Conservation (phyloP, 2,329 filamentous ascomycete genomes). For the Alternaria sp. region DNA sequence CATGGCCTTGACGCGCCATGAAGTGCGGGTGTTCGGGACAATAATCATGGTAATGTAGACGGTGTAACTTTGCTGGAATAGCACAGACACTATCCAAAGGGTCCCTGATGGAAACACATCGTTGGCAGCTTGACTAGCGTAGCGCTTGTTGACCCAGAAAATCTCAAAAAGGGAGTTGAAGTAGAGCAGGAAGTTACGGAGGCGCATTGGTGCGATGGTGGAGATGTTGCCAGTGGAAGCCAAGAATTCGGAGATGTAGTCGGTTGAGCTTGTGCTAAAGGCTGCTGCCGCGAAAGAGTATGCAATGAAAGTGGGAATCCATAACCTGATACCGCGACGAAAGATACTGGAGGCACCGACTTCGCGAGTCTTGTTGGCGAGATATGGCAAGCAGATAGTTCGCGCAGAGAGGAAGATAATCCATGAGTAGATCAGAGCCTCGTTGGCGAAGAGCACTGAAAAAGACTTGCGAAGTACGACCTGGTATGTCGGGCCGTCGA, state of each 20-base stretch:
- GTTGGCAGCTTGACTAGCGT: constrained; percentile 52
- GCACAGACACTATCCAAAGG: constrained; percentile 56
- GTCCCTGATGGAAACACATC: constrained; percentile 56
- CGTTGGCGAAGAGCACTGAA: constrained; percentile 57
- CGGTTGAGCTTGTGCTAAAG: constrained; percentile 40
- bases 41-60: constrained; percentile 60
- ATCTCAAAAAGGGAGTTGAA: constrained; percentile 59
- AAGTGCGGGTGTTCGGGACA: constrained; percentile 53
- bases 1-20: constrained; percentile 53
- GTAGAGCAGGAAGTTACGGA: constrained; percentile 53
- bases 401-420: constrained; percentile 58
- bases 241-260: constrained; percentile 52
- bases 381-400: constrained; percentile 54
- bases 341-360: constrained; percentile 53
- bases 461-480: constrained; percentile 55
- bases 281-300: constrained; percentile 52
- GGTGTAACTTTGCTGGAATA: constrained; percentile 59
- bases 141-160: constrained; percentile 56
- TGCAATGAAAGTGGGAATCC: constrained; percentile 52
- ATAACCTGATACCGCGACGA: constrained; percentile 54
- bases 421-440: constrained; percentile 56
- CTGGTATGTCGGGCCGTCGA: constrained; percentile 52
- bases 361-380: constrained; percentile 46
- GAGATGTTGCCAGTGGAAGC: constrained; percentile 48
- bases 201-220: constrained; percentile 43